phyloP scores from a whole-genome alignment of 2,329 filamentous ascomycete species.

The Colletotrichum gloeosporioides region DNA sequence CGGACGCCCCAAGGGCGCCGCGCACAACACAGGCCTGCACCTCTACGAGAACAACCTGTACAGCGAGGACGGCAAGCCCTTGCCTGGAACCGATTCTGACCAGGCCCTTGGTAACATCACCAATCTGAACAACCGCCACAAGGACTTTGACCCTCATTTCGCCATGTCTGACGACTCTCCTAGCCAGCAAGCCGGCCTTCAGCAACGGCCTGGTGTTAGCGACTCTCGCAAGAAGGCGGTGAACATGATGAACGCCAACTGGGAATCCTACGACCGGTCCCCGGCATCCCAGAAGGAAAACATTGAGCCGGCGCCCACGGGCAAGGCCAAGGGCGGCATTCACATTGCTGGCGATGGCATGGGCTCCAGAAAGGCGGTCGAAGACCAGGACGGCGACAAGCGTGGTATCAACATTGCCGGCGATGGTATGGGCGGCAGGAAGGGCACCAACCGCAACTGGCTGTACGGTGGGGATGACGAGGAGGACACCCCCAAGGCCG shows the following conservation, averaged over 20 bases:
- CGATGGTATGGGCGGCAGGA: conserved; percentile 71
- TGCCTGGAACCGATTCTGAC: conserved; percentile 35
- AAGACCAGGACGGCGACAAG: conserved; percentile 33
- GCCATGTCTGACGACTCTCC: conserved; percentile 74
- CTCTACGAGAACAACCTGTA: conserved; percentile 83
- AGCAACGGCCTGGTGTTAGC: conserved; percentile 47
- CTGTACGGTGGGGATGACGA: conserved; percentile 60
- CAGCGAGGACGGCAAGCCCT: conserved; percentile 56
- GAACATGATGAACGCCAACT: conserved; percentile 74
- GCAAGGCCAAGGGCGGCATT: conserved; percentile 30
- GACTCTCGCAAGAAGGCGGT: conserved; percentile 72
- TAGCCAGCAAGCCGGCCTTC: conserved; percentile 43
- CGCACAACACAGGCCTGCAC: conserved; percentile 70
- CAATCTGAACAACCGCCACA: conserved; percentile 74
- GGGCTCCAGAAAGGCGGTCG: conserved; percentile 60
- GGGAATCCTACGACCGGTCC: conserved; percentile 61
- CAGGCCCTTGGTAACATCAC: conserved; percentile 69
- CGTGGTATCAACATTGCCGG: conserved; percentile 55
- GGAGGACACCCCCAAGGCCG: conserved; percentile 34
- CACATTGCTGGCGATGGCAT: conserved; percentile 68
- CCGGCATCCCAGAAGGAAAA: conserved; percentile 60
- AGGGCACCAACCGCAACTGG: conserved; percentile 61
- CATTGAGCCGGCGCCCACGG: conserved; percentile 26
- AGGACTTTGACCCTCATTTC: conserved; percentile 82
- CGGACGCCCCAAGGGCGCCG: conserved; percentile 57